Percentiles rank a stretch among this genome's conserved stretches.
phyloP scores from a whole-genome alignment of 192 early-diverging fungal species.

The Umbelopsis sp. region DNA sequence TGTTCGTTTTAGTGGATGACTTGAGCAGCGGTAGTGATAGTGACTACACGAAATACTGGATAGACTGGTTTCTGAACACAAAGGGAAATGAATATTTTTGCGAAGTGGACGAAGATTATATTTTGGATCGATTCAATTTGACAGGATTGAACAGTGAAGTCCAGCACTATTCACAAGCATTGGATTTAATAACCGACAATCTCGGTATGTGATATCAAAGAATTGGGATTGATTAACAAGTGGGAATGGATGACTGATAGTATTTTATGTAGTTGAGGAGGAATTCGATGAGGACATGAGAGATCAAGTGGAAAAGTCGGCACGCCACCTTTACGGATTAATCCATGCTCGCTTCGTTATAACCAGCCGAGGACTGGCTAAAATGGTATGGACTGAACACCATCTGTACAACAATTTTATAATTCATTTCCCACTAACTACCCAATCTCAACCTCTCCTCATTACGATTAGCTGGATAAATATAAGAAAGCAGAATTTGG shows the following conservation, averaged over 20 bases:
- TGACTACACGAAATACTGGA: conserved; percentile 82
- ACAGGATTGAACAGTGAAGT: conserved; percentile 92
- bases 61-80: conserved; percentile 90
- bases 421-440: background rate
- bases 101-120: conserved; percentile 97
- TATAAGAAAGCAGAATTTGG: conserved; percentile 94
- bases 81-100: conserved; percentile 98
- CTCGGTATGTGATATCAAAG: conserved; percentile 48
- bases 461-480: conserved; percentile 73
- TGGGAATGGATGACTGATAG: background rate
- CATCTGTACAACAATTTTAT: background rate
- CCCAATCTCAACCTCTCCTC: no score
- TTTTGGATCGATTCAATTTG: conserved; percentile 96
- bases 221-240: background rate
- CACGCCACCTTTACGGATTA: conserved; percentile 94
- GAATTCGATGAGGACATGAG: conserved; percentile 71
- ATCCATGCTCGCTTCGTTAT: conserved; percentile 97
- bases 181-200: conserved; percentile 91
- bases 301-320: conserved; percentile 83
- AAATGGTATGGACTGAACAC: conserved; percentile 67
- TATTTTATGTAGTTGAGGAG: conserved; percentile 50
- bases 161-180: conserved; percentile 74
- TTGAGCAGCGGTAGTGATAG: conserved; percentile 61
- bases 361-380: conserved; percentile 86
- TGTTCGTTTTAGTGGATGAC: conserved; percentile 47